Conservation (phyloP, 1,284 basidiomycete species). For the Kwoniella shivajii region DNA sequence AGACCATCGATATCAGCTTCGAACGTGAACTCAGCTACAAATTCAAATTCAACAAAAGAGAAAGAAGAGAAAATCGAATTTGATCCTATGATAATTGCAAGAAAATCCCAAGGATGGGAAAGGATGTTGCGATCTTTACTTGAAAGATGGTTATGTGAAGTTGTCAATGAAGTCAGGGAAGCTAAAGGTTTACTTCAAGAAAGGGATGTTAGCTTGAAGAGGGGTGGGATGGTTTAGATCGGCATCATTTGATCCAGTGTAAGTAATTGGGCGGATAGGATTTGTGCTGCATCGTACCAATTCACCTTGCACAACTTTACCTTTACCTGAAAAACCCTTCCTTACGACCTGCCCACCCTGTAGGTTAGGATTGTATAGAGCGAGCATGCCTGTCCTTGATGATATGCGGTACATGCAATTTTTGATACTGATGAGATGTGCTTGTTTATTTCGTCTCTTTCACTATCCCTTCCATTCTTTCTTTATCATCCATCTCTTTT, state of each 20-base stretch:
- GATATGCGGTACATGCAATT: slow-evolving; percentile 23
- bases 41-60: not conserved
- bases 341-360: too few species aligned
- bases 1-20: slow-evolving; percentile 2
- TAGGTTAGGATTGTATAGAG: too few species aligned
- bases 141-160: slow-evolving; percentile 39
- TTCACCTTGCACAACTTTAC: too few species aligned
- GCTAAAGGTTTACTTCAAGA: not conserved
- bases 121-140: slow-evolving; percentile 33
- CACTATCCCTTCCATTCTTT: not conserved
- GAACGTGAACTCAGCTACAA: not conserved
- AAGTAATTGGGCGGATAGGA: not conserved
- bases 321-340: too few species aligned
- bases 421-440: slow-evolving; percentile 4
- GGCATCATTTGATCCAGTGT: not conserved
- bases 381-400: too few species aligned
- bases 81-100: slow-evolving; percentile 49
- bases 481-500: not conserved
- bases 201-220: not conserved
- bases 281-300: too few species aligned
- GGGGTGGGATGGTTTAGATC: not conserved
- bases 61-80: slow-evolving; percentile 35
- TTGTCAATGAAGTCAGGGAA: slow-evolving; percentile 29
- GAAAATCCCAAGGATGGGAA: slow-evolving; percentile 42
- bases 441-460: not conserved